Evolutionary conservation across 2,329 filamentous ascomycete genomes (phyloP).

Genomic region (Dactylonectria estremocensis): DNA sequence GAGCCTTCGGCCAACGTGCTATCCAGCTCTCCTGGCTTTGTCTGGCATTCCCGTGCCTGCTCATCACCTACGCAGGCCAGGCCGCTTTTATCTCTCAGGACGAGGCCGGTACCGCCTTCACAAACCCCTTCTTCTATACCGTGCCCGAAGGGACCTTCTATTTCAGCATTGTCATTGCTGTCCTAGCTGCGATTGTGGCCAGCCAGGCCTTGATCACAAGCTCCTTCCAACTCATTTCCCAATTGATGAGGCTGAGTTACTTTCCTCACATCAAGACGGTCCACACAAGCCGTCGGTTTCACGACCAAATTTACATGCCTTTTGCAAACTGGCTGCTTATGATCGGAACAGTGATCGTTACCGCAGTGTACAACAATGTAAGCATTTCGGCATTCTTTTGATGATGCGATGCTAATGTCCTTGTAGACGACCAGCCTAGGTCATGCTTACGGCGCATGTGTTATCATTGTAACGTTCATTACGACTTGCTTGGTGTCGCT

Average conservation of each 20-base stretch:
- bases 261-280: slow-evolving; percentile 83
- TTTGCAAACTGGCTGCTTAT: slow-evolving; percentile 84
- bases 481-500: slow-evolving; percentile 82
- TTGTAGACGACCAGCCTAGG: slow-evolving; percentile 74
- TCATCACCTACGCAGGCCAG: slow-evolving; percentile 80
- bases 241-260: slow-evolving; percentile 80
- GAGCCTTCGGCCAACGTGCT: slow-evolving; percentile 79
- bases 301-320: slow-evolving; percentile 84
- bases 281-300: slow-evolving; percentile 78
- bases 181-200: slow-evolving; percentile 81
- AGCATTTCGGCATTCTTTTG: slow-evolving; percentile 38
- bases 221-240: slow-evolving; percentile 78
- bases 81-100: slow-evolving; percentile 78
- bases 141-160: slow-evolving; percentile 79
- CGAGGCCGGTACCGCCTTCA: slow-evolving; percentile 59
- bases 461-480: slow-evolving; percentile 85
- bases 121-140: slow-evolving; percentile 82
- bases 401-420: slow-evolving; percentile 43
- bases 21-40: slow-evolving; percentile 82
- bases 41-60: slow-evolving; percentile 76
- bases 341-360: slow-evolving; percentile 82
- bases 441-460: slow-evolving; percentile 84
- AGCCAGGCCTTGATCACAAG: slow-evolving; percentile 86
- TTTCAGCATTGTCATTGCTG: slow-evolving; percentile 77
- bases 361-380: slow-evolving; percentile 80